Evolutionary conservation across 2,329 filamentous ascomycete genomes (phyloP), one percentile per base, ranked within the genome.

Genomic region (Geosmithia flava): DNA sequence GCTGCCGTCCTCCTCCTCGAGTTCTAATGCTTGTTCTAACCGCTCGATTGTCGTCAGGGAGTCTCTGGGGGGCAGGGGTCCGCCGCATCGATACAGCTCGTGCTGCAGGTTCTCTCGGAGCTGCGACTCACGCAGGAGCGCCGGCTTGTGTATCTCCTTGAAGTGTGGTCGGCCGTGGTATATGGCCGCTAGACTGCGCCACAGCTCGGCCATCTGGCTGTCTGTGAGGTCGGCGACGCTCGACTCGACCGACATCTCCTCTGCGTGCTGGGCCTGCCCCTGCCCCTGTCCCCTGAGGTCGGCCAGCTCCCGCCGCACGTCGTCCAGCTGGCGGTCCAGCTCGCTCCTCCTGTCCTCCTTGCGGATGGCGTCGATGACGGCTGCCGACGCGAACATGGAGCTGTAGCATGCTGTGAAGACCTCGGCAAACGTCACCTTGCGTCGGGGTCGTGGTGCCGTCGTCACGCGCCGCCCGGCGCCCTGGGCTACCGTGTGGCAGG

Each of bases 341-440:
- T 81, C 73, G 52, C 69, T 69, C 44, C 75, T 71, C 52, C 78
- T 70, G 41, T 68, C 67, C 48, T 77, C 70, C 59, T 87, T 86
- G 29, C 66, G 60, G 27, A 70, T 67, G 6, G 76, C 75, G 59
- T 88, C 84, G 29, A 76, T 66, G 3, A 83, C 67, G 11, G 81
- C 74, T 2, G 81, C 82, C 2, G 78, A 76, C 5, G 79, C 81
- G 56, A 85, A 76, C 48, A 83, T 74, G 33, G 80, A 77, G 23
- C 82, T 82, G 58, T 86, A 87, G 59, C 75, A 76, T 40, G 83
- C 76, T 20, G 82, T 85, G 58, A 83, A 71, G 51, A 81, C 53
- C 64, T 80, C 68, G 62, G 72, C 65, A 56, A 70, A 62, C 41
- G 68, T 69, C 42, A 72, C 62, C 53, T 72, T 73, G 48, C 74